A percentile compares a stretch with the other conserved stretches of the same genome.
Conservation (phyloP, 2,329 filamentous ascomycete species). For the Calonectria pseudoturangicola region DNA sequence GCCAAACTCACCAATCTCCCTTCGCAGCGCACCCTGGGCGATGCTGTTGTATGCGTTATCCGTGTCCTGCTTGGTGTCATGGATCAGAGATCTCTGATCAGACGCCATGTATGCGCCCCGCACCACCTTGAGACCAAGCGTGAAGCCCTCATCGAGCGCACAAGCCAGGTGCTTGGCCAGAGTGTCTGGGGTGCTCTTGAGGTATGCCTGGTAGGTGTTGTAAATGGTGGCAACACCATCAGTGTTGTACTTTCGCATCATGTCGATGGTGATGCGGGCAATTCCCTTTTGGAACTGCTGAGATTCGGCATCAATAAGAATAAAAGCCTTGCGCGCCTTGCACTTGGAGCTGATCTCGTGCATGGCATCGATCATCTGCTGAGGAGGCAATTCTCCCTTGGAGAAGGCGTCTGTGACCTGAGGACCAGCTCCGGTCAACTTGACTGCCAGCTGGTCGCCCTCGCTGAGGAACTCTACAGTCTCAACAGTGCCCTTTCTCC, state of each 20-base stretch:
- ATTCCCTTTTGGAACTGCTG: constrained; percentile 66
- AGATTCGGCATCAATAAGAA: constrained; percentile 68
- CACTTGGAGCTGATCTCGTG: constrained; percentile 62
- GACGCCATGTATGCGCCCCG: constrained; percentile 73
- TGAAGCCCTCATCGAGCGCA: constrained; percentile 68
- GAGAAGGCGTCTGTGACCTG: constrained; percentile 62
- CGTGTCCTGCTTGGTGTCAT: constrained; percentile 71
- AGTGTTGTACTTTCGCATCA: constrained; percentile 64
- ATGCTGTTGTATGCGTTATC: constrained; percentile 71
- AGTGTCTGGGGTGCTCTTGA: constrained; percentile 66
- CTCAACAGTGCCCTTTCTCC: constrained; percentile 58
- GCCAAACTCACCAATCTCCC: constrained; percentile 64
- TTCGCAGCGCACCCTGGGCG: constrained; percentile 66
- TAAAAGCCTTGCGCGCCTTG: constrained; percentile 62
- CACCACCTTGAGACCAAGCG: constrained; percentile 74
- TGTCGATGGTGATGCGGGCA: constrained; percentile 56
- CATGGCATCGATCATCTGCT: constrained; percentile 65
- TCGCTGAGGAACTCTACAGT: constrained; percentile 58
- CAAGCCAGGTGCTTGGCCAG: constrained; percentile 66
- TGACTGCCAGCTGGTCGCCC: constrained; percentile 61
- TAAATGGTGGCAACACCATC: constrained; percentile 60
- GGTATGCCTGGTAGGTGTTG: constrained; percentile 75
- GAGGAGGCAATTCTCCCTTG: constrained; percentile 58
- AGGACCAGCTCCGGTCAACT: constrained; percentile 66
- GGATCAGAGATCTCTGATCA: constrained; percentile 70